Percentiles rank a stretch among this genome's conserved stretches.
Evolutionary conservation across 768 basidiomycete species (phyloP).

Genomic region (Mycena polygramma): DNA sequence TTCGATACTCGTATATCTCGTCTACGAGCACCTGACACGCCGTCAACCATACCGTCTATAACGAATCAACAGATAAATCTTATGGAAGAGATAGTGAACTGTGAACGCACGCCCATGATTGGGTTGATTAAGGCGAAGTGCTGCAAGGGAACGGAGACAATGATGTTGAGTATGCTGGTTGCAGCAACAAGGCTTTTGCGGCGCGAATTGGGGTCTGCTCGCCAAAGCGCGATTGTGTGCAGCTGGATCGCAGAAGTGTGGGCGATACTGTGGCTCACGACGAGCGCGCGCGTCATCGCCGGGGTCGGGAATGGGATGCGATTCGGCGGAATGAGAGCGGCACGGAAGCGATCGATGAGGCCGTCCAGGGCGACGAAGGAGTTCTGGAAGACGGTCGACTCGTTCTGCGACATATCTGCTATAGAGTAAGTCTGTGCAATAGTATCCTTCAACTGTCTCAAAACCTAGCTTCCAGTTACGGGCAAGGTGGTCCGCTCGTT

Average conservation of each 20-base stretch:
- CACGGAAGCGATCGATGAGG: conserved; percentile 17
- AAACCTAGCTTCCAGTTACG: conserved; percentile 8
- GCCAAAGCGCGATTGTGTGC: conserved; percentile 43
- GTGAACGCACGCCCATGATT: conserved; percentile 45
- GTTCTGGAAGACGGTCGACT: neutral
- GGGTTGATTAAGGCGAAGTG: conserved; percentile 43
- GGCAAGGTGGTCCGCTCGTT: neutral
- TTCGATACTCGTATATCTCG: conserved; percentile 2
- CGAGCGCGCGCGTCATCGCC: conserved; percentile 14
- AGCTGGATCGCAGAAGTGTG: conserved; percentile 53
- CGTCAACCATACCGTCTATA: conserved; percentile 19
- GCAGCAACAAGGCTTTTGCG: conserved; percentile 40
- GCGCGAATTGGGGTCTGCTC: conserved; percentile 36
- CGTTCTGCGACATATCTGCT: conserved; percentile 4
- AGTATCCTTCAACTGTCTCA: neutral
- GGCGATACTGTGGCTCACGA: conserved; percentile 42
- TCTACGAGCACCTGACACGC: conserved; percentile 25
- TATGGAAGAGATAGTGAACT: neutral
- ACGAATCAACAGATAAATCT: neutral
- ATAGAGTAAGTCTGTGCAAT: neutral
- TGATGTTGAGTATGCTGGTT: conserved; percentile 28
- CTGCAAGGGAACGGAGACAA: conserved; percentile 27
- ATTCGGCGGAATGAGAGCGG: neutral
- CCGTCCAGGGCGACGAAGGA: neutral
- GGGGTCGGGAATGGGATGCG: conserved; percentile 7